Base-by-base conservation (phyloP, 75 land plant genomes). In the Pinus tabuliformis region DNA sequence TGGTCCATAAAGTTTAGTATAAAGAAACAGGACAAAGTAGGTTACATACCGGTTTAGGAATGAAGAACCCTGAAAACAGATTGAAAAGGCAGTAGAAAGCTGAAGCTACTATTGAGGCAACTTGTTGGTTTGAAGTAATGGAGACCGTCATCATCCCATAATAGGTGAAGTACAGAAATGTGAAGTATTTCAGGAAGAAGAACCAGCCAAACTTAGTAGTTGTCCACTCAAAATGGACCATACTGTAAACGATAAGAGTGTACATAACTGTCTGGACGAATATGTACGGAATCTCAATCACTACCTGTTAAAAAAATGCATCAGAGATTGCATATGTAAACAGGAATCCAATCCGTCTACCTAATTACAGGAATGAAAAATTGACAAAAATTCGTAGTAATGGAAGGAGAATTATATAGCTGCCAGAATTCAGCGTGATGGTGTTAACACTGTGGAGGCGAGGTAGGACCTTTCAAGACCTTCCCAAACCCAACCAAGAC, bases 101-200 rank as follows among this genome's bases (percentile, higher is more conserved):
- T n/a, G 92, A 83, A 39, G 94, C 92, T n/a, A 85, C 81, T 17
- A 94, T 86, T 36, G 92, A 65, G 24, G 94, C 94, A 26, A 94
- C 77, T 73, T 86, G 85, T 56, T 83, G 86, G 72, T 94, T 94
- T 56, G 94, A 92, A 52, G 97, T 88, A 73, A 94, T 81, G 59
- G 92, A 81, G 18, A 94, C 94, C 33, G 90, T 79, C 94, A 94
- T 86, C 97, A 94, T 94, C 37, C 97, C 97, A 33, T 89, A 94
- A 80, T 89, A 90, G 11, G 98, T 92, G 83, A 89, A 92, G 79
- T 85, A 87, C 16, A 92, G 83, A 80, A 91, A 88, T 20, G 94
- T 81, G 86, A 91, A 89, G 89, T 81, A 95, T 60, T 66, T 77
- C 56, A 86, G 64, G 81, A 86, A 92, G 68, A 76, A 83, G 77